Percentiles rank a stretch among this genome's conserved stretches.
phyloP scores from a whole-genome alignment of 78 protist species.

The Dictyostelium firmibasis region DNA sequence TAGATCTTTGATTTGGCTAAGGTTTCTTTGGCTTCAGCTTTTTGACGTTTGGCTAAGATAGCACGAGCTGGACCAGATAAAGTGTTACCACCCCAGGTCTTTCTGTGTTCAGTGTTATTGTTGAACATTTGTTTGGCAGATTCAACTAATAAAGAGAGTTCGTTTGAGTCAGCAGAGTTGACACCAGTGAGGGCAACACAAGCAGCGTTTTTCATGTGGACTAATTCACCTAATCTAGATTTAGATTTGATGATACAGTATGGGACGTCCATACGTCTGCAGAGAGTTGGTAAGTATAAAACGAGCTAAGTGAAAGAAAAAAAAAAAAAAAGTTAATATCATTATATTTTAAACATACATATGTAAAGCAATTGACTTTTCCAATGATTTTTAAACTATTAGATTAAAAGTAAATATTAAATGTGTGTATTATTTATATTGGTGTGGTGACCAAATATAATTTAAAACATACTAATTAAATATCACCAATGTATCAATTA shows the following conservation, averaged over 20 bases:
- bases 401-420: background rate
- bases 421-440: background rate
- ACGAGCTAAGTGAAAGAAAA: slow-evolving; percentile 91
- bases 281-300: slow-evolving; percentile 98
- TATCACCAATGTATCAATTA: background rate
- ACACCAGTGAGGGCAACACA: slow-evolving; percentile 94
- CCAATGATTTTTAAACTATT: background rate
- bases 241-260: slow-evolving; percentile 98
- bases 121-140: slow-evolving; percentile 73
- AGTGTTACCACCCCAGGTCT: slow-evolving; percentile 74
- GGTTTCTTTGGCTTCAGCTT: slow-evolving; percentile 52
- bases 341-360: background rate
- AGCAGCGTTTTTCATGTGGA: slow-evolving; percentile 96
- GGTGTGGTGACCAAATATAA: background rate
- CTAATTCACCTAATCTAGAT: slow-evolving; percentile 96
- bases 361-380: background rate
- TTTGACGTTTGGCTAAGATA: slow-evolving; percentile 30
- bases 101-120: slow-evolving; percentile 78
- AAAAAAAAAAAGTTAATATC: background rate
- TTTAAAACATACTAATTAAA: background rate
- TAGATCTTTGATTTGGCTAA: slow-evolving; percentile 41
- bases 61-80: slow-evolving; percentile 45
- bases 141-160: slow-evolving; percentile 52
- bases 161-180: slow-evolving; percentile 47
- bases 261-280: slow-evolving; percentile 98